These are phyloP conservation scores for Eucalyptus leucophloia DNA, from an alignment of 345 rosid genomes.

Conservation along the genomic window DNA sequence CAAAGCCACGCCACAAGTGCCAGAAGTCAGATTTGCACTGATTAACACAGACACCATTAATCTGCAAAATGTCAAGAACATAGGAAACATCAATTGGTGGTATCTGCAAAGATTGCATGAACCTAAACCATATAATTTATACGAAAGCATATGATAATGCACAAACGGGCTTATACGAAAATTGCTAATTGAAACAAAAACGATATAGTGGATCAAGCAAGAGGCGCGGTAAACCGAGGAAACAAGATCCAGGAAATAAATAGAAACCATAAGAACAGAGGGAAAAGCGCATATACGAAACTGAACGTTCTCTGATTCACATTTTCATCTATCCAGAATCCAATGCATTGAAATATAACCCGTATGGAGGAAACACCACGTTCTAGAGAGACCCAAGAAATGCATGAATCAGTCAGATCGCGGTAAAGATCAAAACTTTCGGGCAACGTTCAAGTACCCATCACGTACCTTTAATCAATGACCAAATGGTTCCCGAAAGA, in stretches of 20 bases:
- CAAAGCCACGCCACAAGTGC: constrained; percentile 30
- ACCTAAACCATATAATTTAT: background rate
- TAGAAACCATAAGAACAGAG: background rate
- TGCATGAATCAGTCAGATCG: background rate
- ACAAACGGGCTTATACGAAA: background rate
- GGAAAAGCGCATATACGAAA: background rate
- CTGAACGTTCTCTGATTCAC: background rate
- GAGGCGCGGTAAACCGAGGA: background rate
- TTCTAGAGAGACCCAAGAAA: background rate
- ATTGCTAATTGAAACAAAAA: background rate
- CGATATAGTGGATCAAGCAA: background rate
- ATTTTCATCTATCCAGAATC: background rate
- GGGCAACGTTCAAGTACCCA: background rate
- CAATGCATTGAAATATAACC: background rate
- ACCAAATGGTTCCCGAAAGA: background rate
- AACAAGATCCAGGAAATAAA: background rate
- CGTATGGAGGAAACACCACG: background rate
- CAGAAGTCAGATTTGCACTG: constrained; percentile 45
- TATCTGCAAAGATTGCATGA: background rate
- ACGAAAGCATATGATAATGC: background rate
- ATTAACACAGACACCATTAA: constrained; percentile 42
- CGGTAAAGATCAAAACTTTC: background rate
- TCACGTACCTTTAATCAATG: background rate
- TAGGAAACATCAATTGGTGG: background rate
- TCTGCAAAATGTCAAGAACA: background rate